Conservation (phyloP, 2,329 filamentous ascomycete species). For the Botrytis fabae region DNA sequence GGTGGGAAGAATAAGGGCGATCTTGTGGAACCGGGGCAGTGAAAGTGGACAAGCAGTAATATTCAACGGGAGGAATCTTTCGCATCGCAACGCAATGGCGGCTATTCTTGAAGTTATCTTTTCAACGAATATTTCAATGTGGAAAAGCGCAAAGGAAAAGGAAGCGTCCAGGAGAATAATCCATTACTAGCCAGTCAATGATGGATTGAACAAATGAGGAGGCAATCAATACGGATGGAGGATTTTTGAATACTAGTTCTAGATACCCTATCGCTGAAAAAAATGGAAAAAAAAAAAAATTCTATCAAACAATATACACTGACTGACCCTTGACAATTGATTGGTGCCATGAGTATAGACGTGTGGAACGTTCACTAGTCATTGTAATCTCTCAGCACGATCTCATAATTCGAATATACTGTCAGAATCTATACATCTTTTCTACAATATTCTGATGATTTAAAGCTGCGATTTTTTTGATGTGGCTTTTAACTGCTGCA, state of each 20-base stretch:
- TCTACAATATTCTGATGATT: background rate
- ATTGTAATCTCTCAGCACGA: background rate
- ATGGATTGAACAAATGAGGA: background rate
- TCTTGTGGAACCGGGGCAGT: background rate
- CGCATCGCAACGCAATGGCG: background rate
- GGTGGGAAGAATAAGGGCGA: background rate
- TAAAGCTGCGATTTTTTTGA: background rate
- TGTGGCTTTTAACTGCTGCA: background rate
- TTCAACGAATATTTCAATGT: constrained; percentile 5
- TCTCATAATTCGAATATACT: background rate
- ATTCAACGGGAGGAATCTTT: background rate
- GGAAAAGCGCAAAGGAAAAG: constrained; percentile 12
- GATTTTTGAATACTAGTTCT: constrained; percentile 12
- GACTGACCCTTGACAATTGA: too few species aligned
- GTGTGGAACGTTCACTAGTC: background rate
- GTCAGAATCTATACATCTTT: background rate
- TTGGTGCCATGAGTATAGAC: background rate
- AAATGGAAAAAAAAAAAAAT: background rate
- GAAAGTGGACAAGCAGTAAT: background rate
- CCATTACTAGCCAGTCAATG: constrained; percentile 3
- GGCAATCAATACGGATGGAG: background rate
- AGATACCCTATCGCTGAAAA: constrained; percentile 8
- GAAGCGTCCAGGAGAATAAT: background rate
- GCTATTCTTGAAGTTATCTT: constrained; percentile 13
- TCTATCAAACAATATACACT: background rate